Evolutionary conservation across 106 monocot species (phyloP), one percentile per base, ranked within the genome.

Genomic region (Dendrobium nobile): DNA sequence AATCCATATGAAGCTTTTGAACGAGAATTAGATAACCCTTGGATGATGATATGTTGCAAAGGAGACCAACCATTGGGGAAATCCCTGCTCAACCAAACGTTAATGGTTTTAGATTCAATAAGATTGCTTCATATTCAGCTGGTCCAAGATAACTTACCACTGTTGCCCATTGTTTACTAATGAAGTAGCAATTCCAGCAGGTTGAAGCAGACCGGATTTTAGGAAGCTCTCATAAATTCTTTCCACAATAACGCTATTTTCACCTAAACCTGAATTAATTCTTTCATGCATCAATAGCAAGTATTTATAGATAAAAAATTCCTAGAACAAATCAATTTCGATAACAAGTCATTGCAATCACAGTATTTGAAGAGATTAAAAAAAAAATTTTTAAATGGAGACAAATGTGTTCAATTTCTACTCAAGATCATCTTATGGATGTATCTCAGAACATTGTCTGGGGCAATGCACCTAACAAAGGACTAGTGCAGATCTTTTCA

Each of bases 41-140:
- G 90, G 44, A 87, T 86, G 54, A 95, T 95, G 85, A 99, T 83
- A 73, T 99, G 93, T 67, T 95, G 93, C 44, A 99, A 44, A 4
- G 99, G 95, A 77, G 99, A 88, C 99, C 99, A 99, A 43, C 99
- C 99, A 87, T 99, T 99, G 73, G 99, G 93, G 33, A 95, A 95
- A 82, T 99, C 99, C 99, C 99, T 99, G 81, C 75, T 77, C 65
- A 84, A 80, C 37, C 48, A 75, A 22, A 75, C 48, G 44, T 61
- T 37, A 73, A 79, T 31, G 41, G n/a, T 79, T 75, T 13, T 44
- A 22, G 18, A 19, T 43, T 43, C 9, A 11, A 48, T 48, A 42
- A 70, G 76, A 76, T 7, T 5, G 43, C 33, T 5, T 42, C 9
- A 2, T 1, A 43, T 9, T 4, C 17, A 20, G 43, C 7, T 17